Percentiles rank a stretch among this genome's conserved stretches.
Conservation (phyloP, 371 early-diverging fungal genomes). For the Mortierella sp. region DNA sequence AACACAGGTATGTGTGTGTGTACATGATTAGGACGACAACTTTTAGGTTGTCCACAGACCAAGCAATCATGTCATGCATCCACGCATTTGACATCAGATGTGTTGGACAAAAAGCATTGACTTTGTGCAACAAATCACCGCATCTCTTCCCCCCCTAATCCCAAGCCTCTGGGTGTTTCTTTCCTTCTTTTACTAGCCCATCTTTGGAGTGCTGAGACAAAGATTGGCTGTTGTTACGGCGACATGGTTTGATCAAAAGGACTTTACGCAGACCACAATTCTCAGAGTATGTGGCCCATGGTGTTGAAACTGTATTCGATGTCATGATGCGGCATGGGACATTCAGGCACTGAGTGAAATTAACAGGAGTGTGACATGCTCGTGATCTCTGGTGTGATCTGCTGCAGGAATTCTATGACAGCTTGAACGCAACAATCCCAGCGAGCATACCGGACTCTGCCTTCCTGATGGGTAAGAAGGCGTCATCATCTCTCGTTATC, state of each 20-base stretch:
- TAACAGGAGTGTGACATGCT: too few relatives aligned
- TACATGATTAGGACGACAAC: too few relatives aligned
- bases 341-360: too few relatives aligned
- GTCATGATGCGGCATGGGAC: too few relatives aligned
- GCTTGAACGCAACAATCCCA: constrained; percentile 63
- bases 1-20: constrained; percentile 59
- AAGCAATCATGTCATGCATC: background rate
- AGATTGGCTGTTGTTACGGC: constrained; percentile 82
- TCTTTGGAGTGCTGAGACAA: constrained; percentile 77
- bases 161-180: too few relatives aligned
- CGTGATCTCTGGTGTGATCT: too few relatives aligned
- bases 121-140: constrained; percentile 5
- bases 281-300: constrained; percentile 60
- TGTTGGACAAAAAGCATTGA: too few relatives aligned
- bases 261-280: constrained; percentile 82
- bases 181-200: too few relatives aligned
- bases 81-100: too few relatives aligned
- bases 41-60: background rate
- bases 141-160: constrained; percentile 3
- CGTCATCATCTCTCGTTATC: background rate
- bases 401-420: constrained; percentile 72
- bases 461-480: constrained; percentile 68
- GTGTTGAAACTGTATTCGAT: too few relatives aligned
- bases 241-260: constrained; percentile 83
- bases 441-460: constrained; percentile 76